Evolutionary conservation across 176 grass and related monocot species (phyloP).

Genomic region (Oryza rufipogon): DNA sequence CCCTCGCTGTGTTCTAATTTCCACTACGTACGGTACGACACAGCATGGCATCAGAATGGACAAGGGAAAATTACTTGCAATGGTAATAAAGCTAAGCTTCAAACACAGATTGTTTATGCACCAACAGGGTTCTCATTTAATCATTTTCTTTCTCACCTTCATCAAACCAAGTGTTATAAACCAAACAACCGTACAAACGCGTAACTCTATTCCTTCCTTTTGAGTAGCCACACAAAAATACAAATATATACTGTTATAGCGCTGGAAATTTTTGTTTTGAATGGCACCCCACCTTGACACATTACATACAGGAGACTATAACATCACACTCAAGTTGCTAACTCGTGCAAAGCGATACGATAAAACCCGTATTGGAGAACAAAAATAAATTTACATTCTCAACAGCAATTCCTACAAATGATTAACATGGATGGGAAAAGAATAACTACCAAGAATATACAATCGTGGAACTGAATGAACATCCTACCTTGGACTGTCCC

Average conservation of each 20-base stretch:
- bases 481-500: conserved; percentile 85
- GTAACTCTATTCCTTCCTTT: conserved; percentile 6
- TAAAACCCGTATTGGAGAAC: conserved; percentile 16
- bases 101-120: background rate
- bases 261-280: conserved; percentile 25
- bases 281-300: conserved; percentile 7
- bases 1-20: no score
- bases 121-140: conserved; percentile 17
- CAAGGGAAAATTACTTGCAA: background rate
- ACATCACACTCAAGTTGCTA: conserved; percentile 30
- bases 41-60: background rate
- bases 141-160: background rate
- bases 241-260: conserved; percentile 25
- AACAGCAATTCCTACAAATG: conserved; percentile 30
- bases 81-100: conserved; percentile 6
- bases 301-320: conserved; percentile 36
- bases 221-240: conserved; percentile 19
- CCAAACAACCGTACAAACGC: background rate
- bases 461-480: conserved; percentile 23
- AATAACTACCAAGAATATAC: conserved; percentile 54
- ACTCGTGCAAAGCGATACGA: conserved; percentile 21
- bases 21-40: background rate
- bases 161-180: background rate
- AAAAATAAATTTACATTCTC: conserved; percentile 45
- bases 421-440: background rate